Conservation (phyloP, 2,329 filamentous ascomycete species). For the Colletotrichum sp. region DNA sequence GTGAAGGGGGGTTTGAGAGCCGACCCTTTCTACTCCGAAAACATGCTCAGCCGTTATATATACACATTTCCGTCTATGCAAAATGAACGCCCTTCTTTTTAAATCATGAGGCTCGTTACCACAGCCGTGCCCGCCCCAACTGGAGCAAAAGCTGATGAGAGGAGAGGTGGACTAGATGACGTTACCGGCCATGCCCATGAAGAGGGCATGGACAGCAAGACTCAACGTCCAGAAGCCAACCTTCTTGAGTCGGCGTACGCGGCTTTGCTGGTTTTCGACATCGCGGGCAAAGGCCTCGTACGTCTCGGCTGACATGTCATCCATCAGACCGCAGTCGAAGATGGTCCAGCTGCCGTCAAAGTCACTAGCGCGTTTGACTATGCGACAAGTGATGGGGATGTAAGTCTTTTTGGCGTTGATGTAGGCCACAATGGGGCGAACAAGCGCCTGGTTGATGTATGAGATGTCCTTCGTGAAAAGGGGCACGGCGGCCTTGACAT, state of each 20-base stretch:
- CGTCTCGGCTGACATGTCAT: slow-evolving; percentile 90
- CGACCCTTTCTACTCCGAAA: background rate
- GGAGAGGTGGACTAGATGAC: slow-evolving; percentile 47
- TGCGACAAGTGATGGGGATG: slow-evolving; percentile 92
- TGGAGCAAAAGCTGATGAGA: background rate
- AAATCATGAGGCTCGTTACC: slow-evolving; percentile 16
- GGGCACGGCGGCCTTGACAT: slow-evolving; percentile 90
- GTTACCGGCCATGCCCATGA: slow-evolving; percentile 93
- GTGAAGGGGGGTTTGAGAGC: background rate
- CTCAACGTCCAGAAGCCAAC: slow-evolving; percentile 96
- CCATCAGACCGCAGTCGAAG: slow-evolving; percentile 92
- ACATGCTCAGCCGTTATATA: background rate
- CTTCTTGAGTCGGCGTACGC: slow-evolving; percentile 88
- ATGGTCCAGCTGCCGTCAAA: slow-evolving; percentile 97
- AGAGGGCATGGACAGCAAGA: slow-evolving; percentile 88
- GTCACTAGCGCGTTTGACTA: slow-evolving; percentile 86
- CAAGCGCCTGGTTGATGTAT: slow-evolving; percentile 94
- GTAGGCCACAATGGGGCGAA: slow-evolving; percentile 95
- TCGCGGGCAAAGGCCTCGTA: slow-evolving; percentile 94
- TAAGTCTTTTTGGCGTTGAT: slow-evolving; percentile 96
- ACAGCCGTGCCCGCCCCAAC: slow-evolving; percentile 1
- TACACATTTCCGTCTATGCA: slow-evolving; percentile 12
- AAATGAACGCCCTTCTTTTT: slow-evolving; percentile 1
- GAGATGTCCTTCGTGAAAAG: slow-evolving; percentile 91
- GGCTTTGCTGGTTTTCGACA: slow-evolving; percentile 86